Evolutionary conservation across 2,329 filamentous ascomycete species (phyloP), one percentile per base, ranked within the genome.

Genomic region (Fonsecaea nubica): DNA sequence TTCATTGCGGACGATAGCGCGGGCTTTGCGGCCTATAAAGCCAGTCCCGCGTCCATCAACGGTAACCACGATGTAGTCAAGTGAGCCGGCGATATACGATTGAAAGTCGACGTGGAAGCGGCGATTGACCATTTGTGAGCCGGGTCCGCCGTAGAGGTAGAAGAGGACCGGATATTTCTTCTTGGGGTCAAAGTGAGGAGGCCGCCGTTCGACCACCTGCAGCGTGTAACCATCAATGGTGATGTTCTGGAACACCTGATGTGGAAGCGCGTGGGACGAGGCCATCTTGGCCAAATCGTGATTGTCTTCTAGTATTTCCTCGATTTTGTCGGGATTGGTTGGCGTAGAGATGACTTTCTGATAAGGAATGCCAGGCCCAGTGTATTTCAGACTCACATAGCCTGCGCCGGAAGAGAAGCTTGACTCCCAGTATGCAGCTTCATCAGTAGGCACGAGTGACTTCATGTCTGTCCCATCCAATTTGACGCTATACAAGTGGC

Each of bases 21-120:
- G 90, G 64, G 92, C 88, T 77, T 90, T 87, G 73, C 96, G 91
- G 36, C 95, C 95, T 56, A 92, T 90, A 79, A 88, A 97, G 40
- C 96, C 95, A 0, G 95, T 99, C 50, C 95, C 95, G 58, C 94
- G 89, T 18, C 92, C 93, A 76, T 99, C 95, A 33, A 99, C 90
- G 0, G 94, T 98, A 57, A 99, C 90, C 42, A 97, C 94, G 60
- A 99, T 85, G 79, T 99, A 99, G 50, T 93, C 94, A 1, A 99
- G 85, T 21, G 83, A 88, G 0, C 92, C 90, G 36, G 95, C 93
- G 50, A 97, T 83, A 76, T 95, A 98, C 6, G 92, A 87, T 76
- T 98, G 92, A 77, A 96, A 99, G 76, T 97, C 91, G 66, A 99
- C 88, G 9, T 77, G 79, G 80, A 97, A 99, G 63, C 80, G 85